Conservation (phyloP, 176 grass and related monocot genomes). For the Triticum timopheevii region DNA sequence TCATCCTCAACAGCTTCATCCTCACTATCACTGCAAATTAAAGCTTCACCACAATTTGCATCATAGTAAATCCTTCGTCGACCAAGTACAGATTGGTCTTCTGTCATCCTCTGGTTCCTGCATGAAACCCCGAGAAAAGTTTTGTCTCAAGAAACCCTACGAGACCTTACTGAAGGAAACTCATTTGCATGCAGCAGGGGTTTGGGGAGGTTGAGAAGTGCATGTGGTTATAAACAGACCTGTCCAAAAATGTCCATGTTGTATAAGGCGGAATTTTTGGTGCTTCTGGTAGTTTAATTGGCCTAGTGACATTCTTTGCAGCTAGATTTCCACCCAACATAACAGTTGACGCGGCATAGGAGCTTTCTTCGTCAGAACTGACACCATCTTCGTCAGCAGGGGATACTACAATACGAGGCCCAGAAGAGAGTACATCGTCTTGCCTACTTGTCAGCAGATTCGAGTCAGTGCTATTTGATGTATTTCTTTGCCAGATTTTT, state of each 20-base stretch:
- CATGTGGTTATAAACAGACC: slow-evolving; percentile 43
- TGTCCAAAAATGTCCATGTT: slow-evolving; percentile 97
- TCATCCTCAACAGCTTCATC: slow-evolving; percentile 86
- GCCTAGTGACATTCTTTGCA: slow-evolving; percentile 56
- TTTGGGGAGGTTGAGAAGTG: slow-evolving; percentile 13
- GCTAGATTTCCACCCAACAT: slow-evolving; percentile 67
- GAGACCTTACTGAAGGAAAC: not conserved
- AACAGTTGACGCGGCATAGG: slow-evolving; percentile 52
- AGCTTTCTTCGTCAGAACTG: slow-evolving; percentile 81
- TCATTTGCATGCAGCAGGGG: not conserved
- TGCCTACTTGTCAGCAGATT: slow-evolving; percentile 79
- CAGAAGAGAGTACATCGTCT: slow-evolving; percentile 60
- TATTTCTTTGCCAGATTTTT: slow-evolving; percentile 62
- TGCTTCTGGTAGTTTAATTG: slow-evolving; percentile 75
- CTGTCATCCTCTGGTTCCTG: slow-evolving; percentile 95
- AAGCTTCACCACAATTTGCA: slow-evolving; percentile 83
- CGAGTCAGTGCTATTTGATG: slow-evolving; percentile 53
- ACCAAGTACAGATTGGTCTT: slow-evolving; percentile 97
- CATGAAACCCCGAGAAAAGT: not conserved
- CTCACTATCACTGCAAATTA: slow-evolving; percentile 96
- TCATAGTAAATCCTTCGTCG: slow-evolving; percentile 98
- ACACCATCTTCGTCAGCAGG: slow-evolving; percentile 57
- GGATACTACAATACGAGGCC: slow-evolving; percentile 57
- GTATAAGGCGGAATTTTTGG: slow-evolving; percentile 79
- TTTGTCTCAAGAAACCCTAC: not conserved